Conservation (phyloP, 768 basidiomycete genomes). For the Auricularia heimuer region DNA sequence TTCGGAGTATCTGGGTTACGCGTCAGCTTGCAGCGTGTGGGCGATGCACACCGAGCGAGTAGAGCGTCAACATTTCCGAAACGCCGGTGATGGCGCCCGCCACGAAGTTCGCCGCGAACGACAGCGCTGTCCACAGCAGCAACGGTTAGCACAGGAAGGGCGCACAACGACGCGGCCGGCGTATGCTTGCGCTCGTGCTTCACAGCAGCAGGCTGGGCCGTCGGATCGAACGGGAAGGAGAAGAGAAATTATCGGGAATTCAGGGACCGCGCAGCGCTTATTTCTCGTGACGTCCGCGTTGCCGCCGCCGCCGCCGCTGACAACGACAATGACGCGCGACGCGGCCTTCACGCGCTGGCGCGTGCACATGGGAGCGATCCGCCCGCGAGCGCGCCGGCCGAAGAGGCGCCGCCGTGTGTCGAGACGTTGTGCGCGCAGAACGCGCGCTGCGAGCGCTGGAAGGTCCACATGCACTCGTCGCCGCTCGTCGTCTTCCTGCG, state of each 20-base stretch:
- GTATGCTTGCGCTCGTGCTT: no score
- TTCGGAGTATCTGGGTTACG: conserved; percentile 38
- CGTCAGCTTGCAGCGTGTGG: not conserved
- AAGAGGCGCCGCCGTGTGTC: not conserved
- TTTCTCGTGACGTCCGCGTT: no score
- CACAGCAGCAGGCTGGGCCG: no score
- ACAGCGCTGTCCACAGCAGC: conserved; percentile 44
- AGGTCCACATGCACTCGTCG: conserved; percentile 19
- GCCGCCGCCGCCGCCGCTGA: no score
- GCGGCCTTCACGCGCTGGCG: no score
- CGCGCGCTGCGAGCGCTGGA: not conserved
- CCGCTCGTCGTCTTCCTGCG: conserved; percentile 86
- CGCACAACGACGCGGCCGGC: no score
- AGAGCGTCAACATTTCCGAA: conserved; percentile 55
- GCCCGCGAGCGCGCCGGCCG: not conserved
- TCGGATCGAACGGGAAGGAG: no score
- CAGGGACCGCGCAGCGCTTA: no score
- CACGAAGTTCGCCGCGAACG: conserved; percentile 81
- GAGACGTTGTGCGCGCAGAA: not conserved
- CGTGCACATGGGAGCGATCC: no score
- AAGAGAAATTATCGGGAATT: no score
- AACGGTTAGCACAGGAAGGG: no score
- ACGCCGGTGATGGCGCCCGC: conserved; percentile 96
- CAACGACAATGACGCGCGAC: no score
- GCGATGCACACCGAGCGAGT: conserved; percentile 64